Base-by-base conservation (phyloP, 1,139 yeast genomes). In the Arxiozyma telluris region DNA sequence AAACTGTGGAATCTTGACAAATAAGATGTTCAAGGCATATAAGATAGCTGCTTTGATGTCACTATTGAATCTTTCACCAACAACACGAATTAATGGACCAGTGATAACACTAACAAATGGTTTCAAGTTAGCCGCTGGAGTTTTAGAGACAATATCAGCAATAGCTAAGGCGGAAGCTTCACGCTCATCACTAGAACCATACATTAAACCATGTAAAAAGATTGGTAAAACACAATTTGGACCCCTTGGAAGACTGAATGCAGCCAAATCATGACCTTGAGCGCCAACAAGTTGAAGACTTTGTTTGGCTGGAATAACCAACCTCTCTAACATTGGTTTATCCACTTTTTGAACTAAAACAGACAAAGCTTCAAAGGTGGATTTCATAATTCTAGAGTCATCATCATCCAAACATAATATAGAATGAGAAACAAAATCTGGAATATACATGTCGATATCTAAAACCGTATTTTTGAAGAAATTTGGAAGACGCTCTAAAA, bases 21-120 rank as follows among this genome's bases (percentile, higher is more conserved):
- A 81, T 65, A 94, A 76, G 59, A 81, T 80, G 65, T 87, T 87
- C 70, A 94, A 78, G 1, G 98, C 96, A 61, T 79, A 78, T 66
- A 94, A 76, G 62, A 94, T 93, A 27, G 96, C 96, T 39, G 96
- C 84, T 76, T 93, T 93, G 64, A 93, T 88, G 61, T 89, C 96
- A 58, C 96, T 79, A 39, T 84, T 80, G 61, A 88, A 93, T 70
- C 96, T 83, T 72, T 94, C 99, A 64, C 99, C 98, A 68, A 93
- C 88, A 55, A 91, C 96, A 78, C 99, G 89, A 73, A 94, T 94
- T 68, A 94, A 79, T 50, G 98, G 98, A 73, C 99, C 99, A 42
- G 97, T 91, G 60, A 94, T 88, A 47, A 84, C 83, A 12, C 98
- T 93, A 27, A 95, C 96, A 71, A 84, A 87, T 44, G 96, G 89